Base-by-base conservation (phyloP, 1,284 basidiomycete genomes). In the Fomitiporia mediterranea region DNA sequence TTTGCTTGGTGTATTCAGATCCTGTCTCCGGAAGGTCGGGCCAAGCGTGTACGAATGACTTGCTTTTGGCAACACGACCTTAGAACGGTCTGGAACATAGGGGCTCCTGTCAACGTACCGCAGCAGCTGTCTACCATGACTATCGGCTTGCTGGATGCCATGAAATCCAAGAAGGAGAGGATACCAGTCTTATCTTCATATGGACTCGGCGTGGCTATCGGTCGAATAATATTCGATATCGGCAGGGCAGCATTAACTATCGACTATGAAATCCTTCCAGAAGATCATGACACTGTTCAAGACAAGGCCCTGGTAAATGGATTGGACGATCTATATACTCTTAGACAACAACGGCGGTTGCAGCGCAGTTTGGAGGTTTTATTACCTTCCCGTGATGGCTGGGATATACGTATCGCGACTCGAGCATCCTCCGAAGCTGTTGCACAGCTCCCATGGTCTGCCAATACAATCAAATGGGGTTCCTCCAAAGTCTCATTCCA, bases 1-100 rank as follows among this genome's bases (percentile, higher is more conserved):
- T 88, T 94, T 63, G 92, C 94, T 15, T 98, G 94, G 91, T 95
- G 91, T 67, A 83, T 98, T 19, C 94, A 98, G 67, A 65, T 82
- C 34, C 77, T 76, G 60, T 71, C 80, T 38, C 77, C 77, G 61
- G 67, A 73, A 63, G 66, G 76, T 61, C 69, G 72, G 57, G 68
- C 59, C 61, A 56, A 47, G 63, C 62, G 61, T 69, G 66, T 94
- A 23, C 83, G 89, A 21, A 82, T 97, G 57, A 94, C 91, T 0
- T 92, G 90, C 65, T 96, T 96, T 69, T 98, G 93, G 91, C 91
- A 94, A 64, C 96, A 98, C 73, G 90, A 97, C 70, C 82, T 98
- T n/a, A 87, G 89, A 60, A 84, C 92, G 0, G 72, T 92, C 11
- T 96, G 92, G 91, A 88, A 83, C 40, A 81, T 93, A 50, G 83